phyloP scores from a whole-genome alignment of 768 basidiomycete genomes.

The Serendipita indica region DNA sequence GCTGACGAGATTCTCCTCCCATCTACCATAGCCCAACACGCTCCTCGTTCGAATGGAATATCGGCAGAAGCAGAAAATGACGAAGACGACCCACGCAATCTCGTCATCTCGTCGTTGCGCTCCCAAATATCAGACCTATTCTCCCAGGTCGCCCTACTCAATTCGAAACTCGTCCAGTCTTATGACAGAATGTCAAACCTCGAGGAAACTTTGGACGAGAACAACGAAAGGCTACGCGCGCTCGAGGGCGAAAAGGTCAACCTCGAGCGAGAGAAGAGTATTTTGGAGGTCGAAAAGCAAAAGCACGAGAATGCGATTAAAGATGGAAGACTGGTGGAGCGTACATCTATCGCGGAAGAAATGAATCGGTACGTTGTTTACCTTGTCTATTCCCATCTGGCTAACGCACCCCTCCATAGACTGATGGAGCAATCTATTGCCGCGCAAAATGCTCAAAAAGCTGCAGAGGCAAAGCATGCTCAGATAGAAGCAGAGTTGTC shows the following conservation, averaged over 20 bases:
- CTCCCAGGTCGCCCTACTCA: conserved; percentile 80
- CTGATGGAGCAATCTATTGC: conserved; percentile 4
- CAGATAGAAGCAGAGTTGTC: conserved; percentile 91
- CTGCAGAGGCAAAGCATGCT: conserved; percentile 54
- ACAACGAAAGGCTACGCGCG: neutral
- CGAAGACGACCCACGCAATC: conserved; percentile 56
- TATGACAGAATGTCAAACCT: conserved; percentile 87
- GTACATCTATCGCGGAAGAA: conserved; percentile 76
- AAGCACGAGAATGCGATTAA: conserved; percentile 83
- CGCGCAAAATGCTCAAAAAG: neutral
- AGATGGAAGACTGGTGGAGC: conserved; percentile 84
- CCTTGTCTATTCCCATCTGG: neutral
- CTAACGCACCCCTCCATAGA: neutral
- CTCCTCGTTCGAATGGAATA: neutral
- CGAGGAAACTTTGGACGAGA: conserved; percentile 71
- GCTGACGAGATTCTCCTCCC: neutral
- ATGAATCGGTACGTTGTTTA: conserved; percentile 40
- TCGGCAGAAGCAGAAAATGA: conserved; percentile 15
- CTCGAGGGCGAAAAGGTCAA: neutral
- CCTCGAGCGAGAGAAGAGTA: conserved; percentile 1
- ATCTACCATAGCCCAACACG: neutral
- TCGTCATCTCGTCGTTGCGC: conserved; percentile 69
- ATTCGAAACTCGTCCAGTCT: conserved; percentile 79
- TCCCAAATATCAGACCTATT: conserved; percentile 73
- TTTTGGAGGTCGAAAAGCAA: conserved; percentile 66